Base-by-base conservation (phyloP, 345 rosid genomes). In the Schrenkiella parvula region DNA sequence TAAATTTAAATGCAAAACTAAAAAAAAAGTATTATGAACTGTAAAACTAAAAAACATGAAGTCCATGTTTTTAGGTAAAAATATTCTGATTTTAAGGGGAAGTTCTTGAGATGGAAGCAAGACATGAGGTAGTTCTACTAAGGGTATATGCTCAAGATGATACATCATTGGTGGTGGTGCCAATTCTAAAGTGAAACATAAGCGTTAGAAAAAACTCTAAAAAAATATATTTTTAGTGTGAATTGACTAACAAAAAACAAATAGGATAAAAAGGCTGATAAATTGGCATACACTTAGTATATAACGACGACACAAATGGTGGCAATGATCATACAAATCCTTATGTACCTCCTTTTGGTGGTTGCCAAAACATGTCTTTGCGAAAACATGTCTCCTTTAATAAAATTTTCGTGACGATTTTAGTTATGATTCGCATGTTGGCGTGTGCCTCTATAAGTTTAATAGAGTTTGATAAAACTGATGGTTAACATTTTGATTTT, bases 391-490 rank as follows among this genome's bases (percentile, higher is more conserved):
- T 82, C 92, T 75, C 83, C 78, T 31, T 73, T 77, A 79, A 74
- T 86, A 46, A 82, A 84, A 71, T 59, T 78, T 28, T 86, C 68
- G 57, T 81, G 82, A 73, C 57, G 6, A 78, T 77, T 84, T 95
- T 86, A 88, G 38, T 80, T 82, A 39, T 78, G 86, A 66, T 71
- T 71, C 15, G 80, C 86, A 77, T 75, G 83, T 21, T 85, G 89
- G 21, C 79, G 88, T 70, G 84, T 80, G 44, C 83, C 80, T 54
- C 87, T 85, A 80, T 84, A 81, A 71, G 46, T 82, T 55, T 82
- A 82, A 70, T 84, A 81, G 82, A 71, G 46, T 82, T 55, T 82
- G 83, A 70, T 84, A 81, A 73, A 21, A 22, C 19, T 39, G 13
- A 0, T 85, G 86, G 68, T 84, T 83, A 73, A 81, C 82, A 73